Conservation (phyloP, 2,329 filamentous ascomycete species). For the Arthroderma sp. region DNA sequence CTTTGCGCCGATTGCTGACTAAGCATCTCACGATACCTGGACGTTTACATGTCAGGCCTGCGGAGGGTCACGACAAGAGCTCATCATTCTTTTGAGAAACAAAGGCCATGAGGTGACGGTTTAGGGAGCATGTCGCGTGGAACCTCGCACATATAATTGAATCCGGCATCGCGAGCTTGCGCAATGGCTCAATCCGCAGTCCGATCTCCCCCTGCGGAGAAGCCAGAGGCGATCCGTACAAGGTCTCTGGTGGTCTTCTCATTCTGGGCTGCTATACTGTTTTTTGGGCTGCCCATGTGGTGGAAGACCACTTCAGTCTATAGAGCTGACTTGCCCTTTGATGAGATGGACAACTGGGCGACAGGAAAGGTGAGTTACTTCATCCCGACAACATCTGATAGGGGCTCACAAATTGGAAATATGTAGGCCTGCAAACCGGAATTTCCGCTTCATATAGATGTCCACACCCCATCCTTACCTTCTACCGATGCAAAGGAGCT, state of each 20-base stretch:
- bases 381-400: neutral
- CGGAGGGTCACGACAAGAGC: too few relatives aligned
- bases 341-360: slow-evolving; percentile 82
- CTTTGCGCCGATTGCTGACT: too few relatives aligned
- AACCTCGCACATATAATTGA: too few relatives aligned
- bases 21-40: too few relatives aligned
- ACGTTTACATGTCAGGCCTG: too few relatives aligned
- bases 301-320: slow-evolving; percentile 90
- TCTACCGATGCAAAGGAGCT: slow-evolving; percentile 58
- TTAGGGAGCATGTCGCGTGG: too few relatives aligned
- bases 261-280: slow-evolving; percentile 78
- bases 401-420: neutral
- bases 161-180: too few relatives aligned
- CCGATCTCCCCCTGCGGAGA: slow-evolving; percentile 60
- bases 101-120: too few relatives aligned
- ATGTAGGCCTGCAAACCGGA: slow-evolving; percentile 69
- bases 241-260: slow-evolving; percentile 67
- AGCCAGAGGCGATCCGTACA: slow-evolving; percentile 51
- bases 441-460: slow-evolving; percentile 70
- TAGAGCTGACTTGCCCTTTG: slow-evolving; percentile 67
- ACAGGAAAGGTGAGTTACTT: slow-evolving; percentile 60
- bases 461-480: slow-evolving; percentile 56
- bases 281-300: slow-evolving; percentile 85
- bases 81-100: too few relatives aligned
- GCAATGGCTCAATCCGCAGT: too few relatives aligned